Evolutionary conservation across 2,329 filamentous ascomycete species (phyloP).

Genomic region (Sodiomyces alkalinus): DNA sequence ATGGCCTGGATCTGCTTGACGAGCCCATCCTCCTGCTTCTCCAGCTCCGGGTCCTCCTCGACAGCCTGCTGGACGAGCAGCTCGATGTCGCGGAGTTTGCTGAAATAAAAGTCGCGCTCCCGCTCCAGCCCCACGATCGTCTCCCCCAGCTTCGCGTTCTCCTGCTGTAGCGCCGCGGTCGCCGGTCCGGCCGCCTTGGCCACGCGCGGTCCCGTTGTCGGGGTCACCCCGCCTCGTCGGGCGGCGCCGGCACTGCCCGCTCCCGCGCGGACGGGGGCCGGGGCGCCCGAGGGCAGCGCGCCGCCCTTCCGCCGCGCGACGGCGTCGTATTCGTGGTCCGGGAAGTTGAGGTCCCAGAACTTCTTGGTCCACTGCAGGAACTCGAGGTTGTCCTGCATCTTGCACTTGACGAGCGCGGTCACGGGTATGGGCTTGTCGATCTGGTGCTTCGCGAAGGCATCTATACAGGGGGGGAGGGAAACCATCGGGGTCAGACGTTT

Average conservation of each 20-base stretch:
- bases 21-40: constrained; percentile 83
- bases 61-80: constrained; percentile 83
- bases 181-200: constrained; percentile 38
- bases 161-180: constrained; percentile 60
- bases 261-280: constrained; percentile 33
- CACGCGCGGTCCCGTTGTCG: constrained; percentile 37
- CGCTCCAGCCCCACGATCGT: constrained; percentile 89
- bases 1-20: constrained; percentile 95
- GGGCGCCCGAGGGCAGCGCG: constrained; percentile 32
- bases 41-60: constrained; percentile 81
- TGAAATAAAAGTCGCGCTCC: constrained; percentile 98
- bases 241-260: constrained; percentile 34
- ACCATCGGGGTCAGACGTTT: constrained; percentile 5
- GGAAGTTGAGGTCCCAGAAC: constrained; percentile 97
- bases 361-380: constrained; percentile 95
- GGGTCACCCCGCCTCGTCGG: constrained; percentile 44
- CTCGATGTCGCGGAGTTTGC: constrained; percentile 95
- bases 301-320: constrained; percentile 69
- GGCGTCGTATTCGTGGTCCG: constrained; percentile 92
- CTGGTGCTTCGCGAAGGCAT: constrained; percentile 69
- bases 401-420: constrained; percentile 84
- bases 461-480: constrained; percentile 28
- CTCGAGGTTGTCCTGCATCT: constrained; percentile 99
- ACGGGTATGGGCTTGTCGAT: constrained; percentile 86
- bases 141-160: constrained; percentile 84